Conservation (phyloP, 257 asterid genomes). For the Jacaranda mimosifolia region DNA sequence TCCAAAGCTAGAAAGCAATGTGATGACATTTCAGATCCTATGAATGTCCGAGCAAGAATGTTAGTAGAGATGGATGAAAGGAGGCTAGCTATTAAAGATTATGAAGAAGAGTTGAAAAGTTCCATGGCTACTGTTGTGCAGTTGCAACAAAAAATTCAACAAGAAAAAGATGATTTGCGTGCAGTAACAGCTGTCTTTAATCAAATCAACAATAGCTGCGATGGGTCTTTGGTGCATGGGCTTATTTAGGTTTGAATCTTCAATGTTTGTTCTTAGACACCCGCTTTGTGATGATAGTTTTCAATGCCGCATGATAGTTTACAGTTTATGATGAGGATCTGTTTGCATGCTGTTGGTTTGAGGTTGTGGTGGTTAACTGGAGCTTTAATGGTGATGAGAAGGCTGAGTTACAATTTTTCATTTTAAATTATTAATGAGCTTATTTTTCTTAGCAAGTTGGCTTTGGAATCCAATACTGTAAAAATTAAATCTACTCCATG, state of each 20-base stretch:
- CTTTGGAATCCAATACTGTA: too few relatives aligned
- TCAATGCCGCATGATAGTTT: too few relatives aligned
- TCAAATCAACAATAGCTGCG: background rate
- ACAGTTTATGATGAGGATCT: too few relatives aligned
- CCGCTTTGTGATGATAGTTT: too few relatives aligned
- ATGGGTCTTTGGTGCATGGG: slow-evolving; percentile 22
- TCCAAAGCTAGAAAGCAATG: background rate
- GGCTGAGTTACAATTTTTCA: too few relatives aligned
- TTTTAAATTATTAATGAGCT: too few relatives aligned
- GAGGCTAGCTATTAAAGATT: background rate
- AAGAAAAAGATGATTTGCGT: slow-evolving; percentile 17
- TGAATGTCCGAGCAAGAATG: background rate
- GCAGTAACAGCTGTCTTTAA: background rate
- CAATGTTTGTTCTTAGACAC: background rate
- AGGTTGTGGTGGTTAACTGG: too few relatives aligned
- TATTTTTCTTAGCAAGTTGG: too few relatives aligned
- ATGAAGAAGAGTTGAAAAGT: background rate
- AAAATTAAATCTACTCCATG: too few relatives aligned
- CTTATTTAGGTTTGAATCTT: slow-evolving; percentile 27
- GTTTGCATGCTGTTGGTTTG: too few relatives aligned
- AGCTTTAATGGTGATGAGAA: too few relatives aligned
- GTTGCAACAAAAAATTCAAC: slow-evolving; percentile 7
- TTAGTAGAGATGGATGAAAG: background rate
- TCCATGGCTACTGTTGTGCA: background rate
- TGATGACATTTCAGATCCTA: background rate